A percentile compares a stretch with the other conserved stretches of the same genome.
These are phyloP conservation scores for Fusarium continuum DNA, from an alignment of 2,329 filamentous ascomycete genomes.

Conservation along the genomic window DNA sequence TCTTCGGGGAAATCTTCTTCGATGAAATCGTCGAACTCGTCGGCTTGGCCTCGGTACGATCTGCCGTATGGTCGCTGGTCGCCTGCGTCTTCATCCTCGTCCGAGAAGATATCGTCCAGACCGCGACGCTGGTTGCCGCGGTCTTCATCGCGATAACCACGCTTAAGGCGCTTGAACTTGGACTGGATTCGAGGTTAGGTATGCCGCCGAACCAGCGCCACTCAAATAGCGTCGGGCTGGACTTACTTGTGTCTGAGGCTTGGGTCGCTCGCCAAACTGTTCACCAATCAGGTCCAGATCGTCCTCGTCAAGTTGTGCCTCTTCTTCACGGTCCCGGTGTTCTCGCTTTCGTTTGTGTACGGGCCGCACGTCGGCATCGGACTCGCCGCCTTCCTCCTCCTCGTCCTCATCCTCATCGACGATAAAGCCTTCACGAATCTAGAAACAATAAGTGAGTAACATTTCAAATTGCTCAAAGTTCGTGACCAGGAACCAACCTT, in stretches of 20 bases:
- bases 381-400: slow-evolving; percentile 72
- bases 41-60: slow-evolving; percentile 68
- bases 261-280: slow-evolving; percentile 70
- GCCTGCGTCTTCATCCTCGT: slow-evolving; percentile 82
- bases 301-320: slow-evolving; percentile 93
- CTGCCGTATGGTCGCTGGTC: slow-evolving; percentile 63
- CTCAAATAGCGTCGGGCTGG: neutral
- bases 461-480: slow-evolving; percentile 1
- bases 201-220: neutral
- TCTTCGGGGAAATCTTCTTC: slow-evolving; percentile 94
- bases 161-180: slow-evolving; percentile 96
- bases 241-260: slow-evolving; percentile 74
- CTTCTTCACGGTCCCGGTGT: slow-evolving; percentile 78
- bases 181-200: slow-evolving; percentile 59
- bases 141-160: slow-evolving; percentile 80
- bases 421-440: slow-evolving; percentile 96
- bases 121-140: slow-evolving; percentile 72
- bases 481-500: slow-evolving; percentile 62
- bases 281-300: slow-evolving; percentile 95
- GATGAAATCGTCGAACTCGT: slow-evolving; percentile 95
- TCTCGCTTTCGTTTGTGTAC: slow-evolving; percentile 78
- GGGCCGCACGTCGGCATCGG: slow-evolving; percentile 62
- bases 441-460: slow-evolving; percentile 27
- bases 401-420: slow-evolving; percentile 90
- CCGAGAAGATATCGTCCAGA: slow-evolving; percentile 92